Evolutionary conservation across 768 basidiomycete species (phyloP).

Genomic region (Lactifluus subvellereus): DNA sequence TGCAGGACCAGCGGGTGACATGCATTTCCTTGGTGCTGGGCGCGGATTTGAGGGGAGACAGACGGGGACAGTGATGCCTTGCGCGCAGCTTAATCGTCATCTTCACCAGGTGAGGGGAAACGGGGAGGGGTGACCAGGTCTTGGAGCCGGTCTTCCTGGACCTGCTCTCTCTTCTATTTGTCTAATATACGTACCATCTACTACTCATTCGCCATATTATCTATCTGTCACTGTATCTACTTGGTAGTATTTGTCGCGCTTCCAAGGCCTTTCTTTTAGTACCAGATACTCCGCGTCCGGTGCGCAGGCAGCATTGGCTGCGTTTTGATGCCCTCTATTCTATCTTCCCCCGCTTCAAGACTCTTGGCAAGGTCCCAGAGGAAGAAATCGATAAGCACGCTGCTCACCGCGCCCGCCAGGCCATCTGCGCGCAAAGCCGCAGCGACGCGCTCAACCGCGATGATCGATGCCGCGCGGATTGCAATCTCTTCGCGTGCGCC

Average conservation of each 20-base stretch:
- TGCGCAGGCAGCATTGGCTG: constrained; percentile 62
- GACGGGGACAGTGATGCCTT: too few relatives aligned
- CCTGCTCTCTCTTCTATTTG: neutral
- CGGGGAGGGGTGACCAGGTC: too few relatives aligned
- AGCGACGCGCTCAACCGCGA: constrained; percentile 73
- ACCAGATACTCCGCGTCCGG: constrained; percentile 82
- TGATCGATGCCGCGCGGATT: constrained; percentile 71
- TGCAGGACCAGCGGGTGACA: too few relatives aligned
- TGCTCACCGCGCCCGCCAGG: constrained; percentile 41
- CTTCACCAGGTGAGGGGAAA: too few relatives aligned
- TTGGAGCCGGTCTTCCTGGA: too few relatives aligned
- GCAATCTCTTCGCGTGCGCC: constrained; percentile 71
- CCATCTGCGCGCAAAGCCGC: constrained; percentile 34
- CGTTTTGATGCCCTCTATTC: constrained; percentile 50
- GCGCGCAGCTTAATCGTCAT: too few relatives aligned
- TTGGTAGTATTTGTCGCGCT: neutral
- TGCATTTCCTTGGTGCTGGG: too few relatives aligned
- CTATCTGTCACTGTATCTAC: neutral
- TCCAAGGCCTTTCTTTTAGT: constrained; percentile 37
- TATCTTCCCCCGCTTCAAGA: constrained; percentile 57
- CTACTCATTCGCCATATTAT: neutral
- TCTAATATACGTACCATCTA: neutral
- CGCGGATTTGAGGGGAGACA: too few relatives aligned
- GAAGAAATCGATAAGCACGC: constrained; percentile 87
- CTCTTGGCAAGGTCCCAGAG: constrained; percentile 84